A percentile compares a stretch with the other conserved stretches of the same genome.
Conservation (phyloP, 2,329 filamentous ascomycete species). For the Diaporthe nobilis region DNA sequence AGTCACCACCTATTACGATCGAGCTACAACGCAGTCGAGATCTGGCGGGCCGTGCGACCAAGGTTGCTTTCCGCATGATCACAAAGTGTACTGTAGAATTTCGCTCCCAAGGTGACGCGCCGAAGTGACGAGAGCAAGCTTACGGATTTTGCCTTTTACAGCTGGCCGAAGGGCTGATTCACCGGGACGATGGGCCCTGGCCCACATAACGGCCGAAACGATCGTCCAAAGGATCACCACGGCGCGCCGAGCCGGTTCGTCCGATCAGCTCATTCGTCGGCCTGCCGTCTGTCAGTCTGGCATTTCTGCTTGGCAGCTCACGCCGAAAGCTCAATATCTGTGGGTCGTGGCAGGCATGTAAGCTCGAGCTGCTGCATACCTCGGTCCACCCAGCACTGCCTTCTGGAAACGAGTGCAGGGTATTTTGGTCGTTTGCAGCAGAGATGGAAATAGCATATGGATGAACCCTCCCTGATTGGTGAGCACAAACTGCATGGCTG, state of each 20-base stretch:
- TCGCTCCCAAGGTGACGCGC: not conserved
- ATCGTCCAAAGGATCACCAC: not conserved
- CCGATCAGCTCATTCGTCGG: constrained; percentile 14
- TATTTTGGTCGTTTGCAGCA: constrained; percentile 1
- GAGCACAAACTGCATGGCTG: not conserved
- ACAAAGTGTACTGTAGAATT: not conserved
- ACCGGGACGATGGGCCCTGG: not conserved
- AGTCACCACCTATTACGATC: not conserved
- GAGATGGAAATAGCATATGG: not conserved
- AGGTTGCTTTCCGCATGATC: not conserved
- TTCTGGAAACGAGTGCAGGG: not conserved
- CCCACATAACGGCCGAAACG: not conserved
- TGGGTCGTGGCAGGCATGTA: constrained; percentile 28
- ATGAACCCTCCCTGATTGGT: not conserved
- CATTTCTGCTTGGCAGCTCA: constrained; percentile 4
- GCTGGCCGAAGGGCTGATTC: constrained; percentile 9
- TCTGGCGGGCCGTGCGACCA: not conserved
- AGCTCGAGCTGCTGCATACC: constrained; percentile 21
- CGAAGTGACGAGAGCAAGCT: not conserved
- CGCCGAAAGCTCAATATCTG: constrained; percentile 16
- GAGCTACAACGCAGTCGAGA: no score
- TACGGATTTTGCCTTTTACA: constrained; percentile 2
- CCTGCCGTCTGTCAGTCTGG: no score
- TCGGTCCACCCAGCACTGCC: not conserved
- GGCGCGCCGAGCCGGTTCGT: not conserved